Evolutionary conservation across 75 land plant species (phyloP).

Genomic region (Selaginella moellendorffii): DNA sequence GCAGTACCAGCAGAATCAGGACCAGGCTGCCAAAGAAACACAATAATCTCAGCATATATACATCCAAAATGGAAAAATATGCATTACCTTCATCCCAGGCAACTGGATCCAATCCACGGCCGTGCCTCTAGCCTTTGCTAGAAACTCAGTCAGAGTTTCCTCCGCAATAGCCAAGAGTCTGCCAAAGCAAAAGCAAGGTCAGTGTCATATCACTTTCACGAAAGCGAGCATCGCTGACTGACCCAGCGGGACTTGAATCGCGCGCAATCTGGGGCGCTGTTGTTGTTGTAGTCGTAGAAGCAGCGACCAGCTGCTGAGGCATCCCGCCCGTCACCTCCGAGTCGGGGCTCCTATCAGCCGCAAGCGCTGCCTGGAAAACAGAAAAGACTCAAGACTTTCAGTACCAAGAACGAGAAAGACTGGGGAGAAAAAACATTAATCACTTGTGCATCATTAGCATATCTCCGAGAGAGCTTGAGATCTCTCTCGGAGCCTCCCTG

Average conservation of each 20-base stretch:
- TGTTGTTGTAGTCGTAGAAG: no score
- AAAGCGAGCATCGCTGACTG: background rate
- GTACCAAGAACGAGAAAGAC: no score
- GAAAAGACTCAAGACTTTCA: background rate
- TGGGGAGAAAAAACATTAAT: no score
- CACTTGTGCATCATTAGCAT: background rate
- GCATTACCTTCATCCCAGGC: constrained; percentile 99
- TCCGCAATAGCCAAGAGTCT: constrained; percentile 87
- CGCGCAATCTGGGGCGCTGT: constrained; percentile 52
- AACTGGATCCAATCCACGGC: constrained; percentile 96
- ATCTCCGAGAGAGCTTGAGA: constrained; percentile 7
- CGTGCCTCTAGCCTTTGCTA: constrained; percentile 90
- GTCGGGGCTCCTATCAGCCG: constrained; percentile 81
- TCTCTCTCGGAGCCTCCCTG: background rate
- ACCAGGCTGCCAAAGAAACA: constrained; percentile 67
- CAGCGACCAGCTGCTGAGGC: constrained; percentile 39
- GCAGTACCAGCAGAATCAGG: constrained; percentile 98
- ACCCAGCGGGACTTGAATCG: constrained; percentile 92
- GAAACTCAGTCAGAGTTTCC: constrained; percentile 88
- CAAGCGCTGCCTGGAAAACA: constrained; percentile 41
- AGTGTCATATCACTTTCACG: background rate
- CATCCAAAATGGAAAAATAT: background rate
- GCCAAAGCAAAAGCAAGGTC: no score
- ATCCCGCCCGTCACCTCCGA: constrained; percentile 85
- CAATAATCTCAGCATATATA: background rate